Conservation (phyloP, 805 yeast species). For the Candida dajiaensis region DNA sequence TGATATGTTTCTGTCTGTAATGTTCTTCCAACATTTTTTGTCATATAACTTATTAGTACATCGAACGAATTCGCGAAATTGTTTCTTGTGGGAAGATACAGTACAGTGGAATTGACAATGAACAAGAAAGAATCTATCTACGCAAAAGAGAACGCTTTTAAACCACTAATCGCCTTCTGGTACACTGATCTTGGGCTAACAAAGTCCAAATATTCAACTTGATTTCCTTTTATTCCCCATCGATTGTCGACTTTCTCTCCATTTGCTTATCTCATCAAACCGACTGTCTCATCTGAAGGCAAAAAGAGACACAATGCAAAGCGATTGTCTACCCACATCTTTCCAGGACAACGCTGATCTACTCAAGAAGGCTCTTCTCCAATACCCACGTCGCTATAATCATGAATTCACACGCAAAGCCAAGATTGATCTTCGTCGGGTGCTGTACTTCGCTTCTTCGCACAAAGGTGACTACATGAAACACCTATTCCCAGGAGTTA, state of each 20-base stretch:
- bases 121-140: neutral
- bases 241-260: neutral
- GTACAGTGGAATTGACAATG: neutral
- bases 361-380: conserved; percentile 29
- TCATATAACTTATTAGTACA: neutral
- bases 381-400: conserved; percentile 30
- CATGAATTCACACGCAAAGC: conserved; percentile 28
- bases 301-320: neutral
- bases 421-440: conserved; percentile 32
- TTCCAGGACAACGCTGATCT: conserved; percentile 19
- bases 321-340: conserved; percentile 8
- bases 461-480: conserved; percentile 33
- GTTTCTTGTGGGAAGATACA: neutral
- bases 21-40: neutral
- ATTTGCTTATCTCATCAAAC: neutral
- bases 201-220: neutral
- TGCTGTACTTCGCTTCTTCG: conserved; percentile 39
- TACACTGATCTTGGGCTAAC: neutral
- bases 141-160: neutral
- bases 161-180: neutral
- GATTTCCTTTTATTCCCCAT: neutral
- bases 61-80: neutral
- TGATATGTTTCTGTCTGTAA: no score
- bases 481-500: conserved; percentile 31
- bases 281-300: neutral